Evolutionary conservation across 2,329 filamentous ascomycete genomes (phyloP).

Genomic region (Trichoderma guizhouense): DNA sequence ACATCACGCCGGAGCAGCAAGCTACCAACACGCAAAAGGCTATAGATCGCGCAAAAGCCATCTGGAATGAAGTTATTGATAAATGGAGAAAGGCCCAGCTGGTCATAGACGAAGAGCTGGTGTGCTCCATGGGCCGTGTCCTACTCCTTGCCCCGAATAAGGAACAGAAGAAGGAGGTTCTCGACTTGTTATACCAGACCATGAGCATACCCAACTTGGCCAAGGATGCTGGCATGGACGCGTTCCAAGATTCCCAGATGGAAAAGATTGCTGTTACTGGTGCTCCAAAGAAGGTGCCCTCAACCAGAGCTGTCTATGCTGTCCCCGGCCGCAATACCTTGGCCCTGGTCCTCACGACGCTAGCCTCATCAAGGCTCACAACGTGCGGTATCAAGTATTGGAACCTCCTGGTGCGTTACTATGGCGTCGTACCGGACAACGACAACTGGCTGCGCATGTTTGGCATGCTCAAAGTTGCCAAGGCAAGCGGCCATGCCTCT

Average conservation of each 20-base stretch:
- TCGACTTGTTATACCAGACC: slow-evolving; percentile 75
- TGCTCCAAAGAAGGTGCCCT: slow-evolving; percentile 19
- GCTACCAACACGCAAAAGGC: slow-evolving; percentile 40
- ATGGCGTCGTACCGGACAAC: slow-evolving; percentile 66
- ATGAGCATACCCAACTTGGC: slow-evolving; percentile 66
- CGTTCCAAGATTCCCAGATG: slow-evolving; percentile 23
- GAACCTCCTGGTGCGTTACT: slow-evolving; percentile 62
- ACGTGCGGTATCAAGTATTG: slow-evolving; percentile 73
- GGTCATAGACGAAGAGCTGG: slow-evolving; percentile 71
- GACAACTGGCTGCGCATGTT: slow-evolving; percentile 69
- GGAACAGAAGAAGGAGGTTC: slow-evolving; percentile 65
- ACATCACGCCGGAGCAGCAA: slow-evolving; percentile 31
- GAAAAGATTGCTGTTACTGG: slow-evolving; percentile 22
- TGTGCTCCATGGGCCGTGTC: slow-evolving; percentile 76
- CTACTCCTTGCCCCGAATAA: slow-evolving; percentile 61
- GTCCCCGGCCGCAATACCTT: slow-evolving; percentile 57
- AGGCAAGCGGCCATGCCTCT: slow-evolving; percentile 60
- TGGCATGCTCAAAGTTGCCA: slow-evolving; percentile 60
- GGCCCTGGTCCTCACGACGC: slow-evolving; percentile 64
- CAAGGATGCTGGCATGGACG: slow-evolving; percentile 29
- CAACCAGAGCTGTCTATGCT: slow-evolving; percentile 34
- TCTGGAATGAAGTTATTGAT: slow-evolving; percentile 79
- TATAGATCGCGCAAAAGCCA: slow-evolving; percentile 63
- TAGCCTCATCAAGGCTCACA: slow-evolving; percentile 57
- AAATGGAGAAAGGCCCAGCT: slow-evolving; percentile 72